Percentiles rank a stretch among this genome's conserved stretches.
Evolutionary conservation across 768 basidiomycete species (phyloP).

Genomic region (Naganishia onofrii): DNA sequence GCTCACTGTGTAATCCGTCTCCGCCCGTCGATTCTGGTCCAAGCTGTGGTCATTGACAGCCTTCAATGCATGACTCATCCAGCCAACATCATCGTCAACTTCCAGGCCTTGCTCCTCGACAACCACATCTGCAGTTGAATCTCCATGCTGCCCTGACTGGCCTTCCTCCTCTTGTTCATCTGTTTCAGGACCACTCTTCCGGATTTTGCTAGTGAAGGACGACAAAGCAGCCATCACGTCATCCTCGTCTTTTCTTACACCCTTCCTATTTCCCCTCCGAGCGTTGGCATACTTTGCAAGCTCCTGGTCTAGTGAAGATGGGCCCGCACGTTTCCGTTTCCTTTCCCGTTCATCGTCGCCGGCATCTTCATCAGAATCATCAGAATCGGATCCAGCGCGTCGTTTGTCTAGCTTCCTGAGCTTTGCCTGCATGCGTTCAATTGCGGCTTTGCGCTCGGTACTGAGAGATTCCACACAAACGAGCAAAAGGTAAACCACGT

Average conservation of each 20-base stretch:
- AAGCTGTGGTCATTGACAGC: constrained; percentile 44
- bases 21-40: constrained; percentile 48
- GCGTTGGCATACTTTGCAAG: constrained; percentile 73
- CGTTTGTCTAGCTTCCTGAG: constrained; percentile 72
- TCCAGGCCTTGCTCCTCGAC: constrained; percentile 39
- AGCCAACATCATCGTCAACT: constrained; percentile 52
- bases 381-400: constrained; percentile 55
- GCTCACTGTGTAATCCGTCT: constrained; percentile 51
- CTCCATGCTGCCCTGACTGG: constrained; percentile 24
- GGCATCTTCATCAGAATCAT: constrained; percentile 57
- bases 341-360: constrained; percentile 59
- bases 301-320: constrained; percentile 76
- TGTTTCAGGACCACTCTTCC: constrained; percentile 30
- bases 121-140: constrained; percentile 19
- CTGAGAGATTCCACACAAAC: background rate
- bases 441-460: constrained; percentile 55
- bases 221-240: constrained; percentile 47
- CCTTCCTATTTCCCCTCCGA: constrained; percentile 61
- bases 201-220: constrained; percentile 39
- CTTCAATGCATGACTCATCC: constrained; percentile 48
- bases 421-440: constrained; percentile 70
- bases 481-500: too few relatives aligned
- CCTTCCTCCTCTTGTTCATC: constrained; percentile 29
- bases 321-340: constrained; percentile 57
- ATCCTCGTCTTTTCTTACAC: constrained; percentile 59